Evolutionary conservation across 306 rosid species (phyloP).

Genomic region (Cicer yamashitae): DNA sequence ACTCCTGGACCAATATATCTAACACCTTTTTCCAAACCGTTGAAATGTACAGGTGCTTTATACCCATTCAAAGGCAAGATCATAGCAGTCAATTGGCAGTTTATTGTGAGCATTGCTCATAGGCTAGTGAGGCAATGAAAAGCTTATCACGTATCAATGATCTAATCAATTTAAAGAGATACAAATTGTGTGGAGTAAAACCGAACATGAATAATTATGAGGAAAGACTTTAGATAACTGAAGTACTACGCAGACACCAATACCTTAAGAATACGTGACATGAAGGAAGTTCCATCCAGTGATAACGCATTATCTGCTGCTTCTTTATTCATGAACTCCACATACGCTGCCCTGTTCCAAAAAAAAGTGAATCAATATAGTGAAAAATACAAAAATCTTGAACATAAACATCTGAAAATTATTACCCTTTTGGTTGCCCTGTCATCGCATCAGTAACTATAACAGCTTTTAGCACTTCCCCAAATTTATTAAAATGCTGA

Average conservation of each 20-base stretch:
- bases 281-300: conserved; percentile 86
- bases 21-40: background rate
- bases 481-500: conserved; percentile 85
- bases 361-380: conserved; percentile 36
- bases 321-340: conserved; percentile 90
- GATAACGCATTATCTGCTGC: conserved; percentile 89
- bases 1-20: background rate
- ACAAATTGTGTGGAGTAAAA: background rate
- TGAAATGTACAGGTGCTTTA: background rate
- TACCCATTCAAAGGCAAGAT: background rate
- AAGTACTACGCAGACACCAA: background rate
- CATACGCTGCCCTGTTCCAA: conserved; percentile 84
- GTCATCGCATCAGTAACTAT: conserved; percentile 78
- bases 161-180: conserved; percentile 1
- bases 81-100: background rate
- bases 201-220: background rate
- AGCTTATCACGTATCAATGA: conserved; percentile 10
- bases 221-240: conserved; percentile 3
- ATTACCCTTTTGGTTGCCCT: conserved; percentile 91
- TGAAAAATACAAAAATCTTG: conserved; percentile 7
- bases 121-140: conserved; percentile 28
- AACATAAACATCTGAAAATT: conserved; percentile 33
- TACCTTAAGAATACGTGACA: conserved; percentile 98
- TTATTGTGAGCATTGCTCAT: background rate
- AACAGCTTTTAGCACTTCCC: conserved; percentile 79